Base-by-base conservation (phyloP, 2,329 filamentous ascomycete species). In the Paramyrothecium roridum region DNA sequence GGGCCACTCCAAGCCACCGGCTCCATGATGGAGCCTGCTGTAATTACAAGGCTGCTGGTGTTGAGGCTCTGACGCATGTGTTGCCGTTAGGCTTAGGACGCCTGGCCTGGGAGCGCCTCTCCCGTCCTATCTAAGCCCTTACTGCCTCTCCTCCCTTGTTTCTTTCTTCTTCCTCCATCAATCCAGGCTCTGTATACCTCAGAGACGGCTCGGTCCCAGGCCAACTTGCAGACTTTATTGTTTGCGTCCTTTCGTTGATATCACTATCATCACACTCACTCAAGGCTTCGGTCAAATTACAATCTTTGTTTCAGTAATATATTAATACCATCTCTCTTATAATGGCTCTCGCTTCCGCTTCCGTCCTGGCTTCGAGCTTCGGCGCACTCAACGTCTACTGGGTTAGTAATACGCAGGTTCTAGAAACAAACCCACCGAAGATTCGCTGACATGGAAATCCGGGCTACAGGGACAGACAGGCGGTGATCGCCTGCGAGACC, bases 221-320 rank as follows among this genome's bases (percentile, higher is more conserved):
- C 66, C 67, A 61, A 40, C 47, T 62, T 72, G 71, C 67, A 67
- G 60, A 67, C 70, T 60, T 60, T 64, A 65, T 63, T 56, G 68
- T 73, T 70, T 73, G 67, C 69, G 71, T 73, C 69, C 70, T 65
- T 72, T 75, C 73, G 54, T 74, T 75, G 61, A 70, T 66, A 61
- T 52, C 33, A 57, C 61, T 56, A 68, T 62, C 58, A 61, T 43
- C 57, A 67, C 67, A 62, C 60, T 73, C 70, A 57, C 67, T 72
- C 40, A 56, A 50, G 68, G 67, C 68, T 56, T 72, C 59, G 69
- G 67, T 67, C 69, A 63, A 54, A 54, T 70, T 68, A 59, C 73
- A 61, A 26, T 74, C 71, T 59, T 67, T n/a, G n/a, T 71, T 23
- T 43, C 48, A 33, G 19, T 52, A 54, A 33, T 51, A 21, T 54